These are phyloP conservation scores for Rhynchospora tenuis DNA, from an alignment of 176 grass and related monocot species.

Conservation along the genomic window DNA sequence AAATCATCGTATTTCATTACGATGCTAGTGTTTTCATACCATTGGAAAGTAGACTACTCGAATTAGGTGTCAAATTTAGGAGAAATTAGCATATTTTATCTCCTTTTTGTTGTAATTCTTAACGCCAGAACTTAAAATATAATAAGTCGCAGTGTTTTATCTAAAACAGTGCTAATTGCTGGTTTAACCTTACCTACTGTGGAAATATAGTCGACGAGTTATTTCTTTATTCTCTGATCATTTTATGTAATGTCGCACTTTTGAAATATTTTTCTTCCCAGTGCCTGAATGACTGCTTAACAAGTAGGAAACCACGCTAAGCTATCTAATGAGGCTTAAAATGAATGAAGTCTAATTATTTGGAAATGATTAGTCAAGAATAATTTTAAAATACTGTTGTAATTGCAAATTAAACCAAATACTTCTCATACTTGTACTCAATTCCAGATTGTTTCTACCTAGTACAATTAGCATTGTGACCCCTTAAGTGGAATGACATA, in stretches of 20 bases:
- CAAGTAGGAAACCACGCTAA: neutral
- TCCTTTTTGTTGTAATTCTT: neutral
- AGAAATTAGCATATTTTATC: neutral
- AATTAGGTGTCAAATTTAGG: neutral
- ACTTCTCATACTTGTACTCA: neutral
- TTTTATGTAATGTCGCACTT: neutral
- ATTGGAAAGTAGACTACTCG: neutral
- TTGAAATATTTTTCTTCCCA: neutral
- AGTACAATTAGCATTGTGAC: neutral
- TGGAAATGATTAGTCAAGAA: neutral
- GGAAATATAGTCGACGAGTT: neutral
- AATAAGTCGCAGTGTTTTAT: neutral
- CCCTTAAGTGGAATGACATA: neutral
- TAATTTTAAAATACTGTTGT: neutral
- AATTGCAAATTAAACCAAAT: neutral
- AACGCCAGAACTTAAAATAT: neutral
- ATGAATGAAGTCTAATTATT: neutral
- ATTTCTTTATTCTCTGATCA: neutral
- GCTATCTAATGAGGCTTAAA: neutral
- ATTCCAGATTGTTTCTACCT: neutral
- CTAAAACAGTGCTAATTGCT: neutral
- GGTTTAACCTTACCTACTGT: neutral
- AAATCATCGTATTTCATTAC: neutral
- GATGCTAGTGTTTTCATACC: neutral
- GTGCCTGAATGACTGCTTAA: neutral